Conservation (phyloP, 805 yeast species). For the Candida hispaniensis region DNA sequence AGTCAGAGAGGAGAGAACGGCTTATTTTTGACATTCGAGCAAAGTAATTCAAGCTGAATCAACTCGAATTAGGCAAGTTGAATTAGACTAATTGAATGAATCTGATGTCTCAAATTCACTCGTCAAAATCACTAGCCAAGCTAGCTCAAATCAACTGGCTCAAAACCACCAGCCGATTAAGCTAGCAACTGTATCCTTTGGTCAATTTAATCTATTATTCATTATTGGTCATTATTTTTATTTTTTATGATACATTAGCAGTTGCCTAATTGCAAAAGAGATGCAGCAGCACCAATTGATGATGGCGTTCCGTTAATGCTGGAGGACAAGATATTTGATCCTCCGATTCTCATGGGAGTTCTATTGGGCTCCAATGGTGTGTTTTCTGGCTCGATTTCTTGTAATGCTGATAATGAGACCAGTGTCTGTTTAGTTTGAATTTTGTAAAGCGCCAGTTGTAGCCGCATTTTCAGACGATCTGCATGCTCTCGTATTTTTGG, state of each 20-base stretch:
- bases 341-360: slow-evolving; percentile 11
- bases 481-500: slow-evolving; percentile 13
- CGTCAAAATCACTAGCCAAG: no score
- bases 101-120: no score
- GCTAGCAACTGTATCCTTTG: no score
- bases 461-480: slow-evolving; percentile 14
- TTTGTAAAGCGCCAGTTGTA: slow-evolving; percentile 14
- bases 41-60: not conserved
- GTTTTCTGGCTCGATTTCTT: not conserved
- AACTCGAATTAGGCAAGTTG: no score
- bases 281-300: slow-evolving; percentile 12
- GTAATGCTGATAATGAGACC: slow-evolving; percentile 7
- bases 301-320: slow-evolving; percentile 15
- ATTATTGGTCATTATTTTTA: no score
- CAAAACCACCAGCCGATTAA: no score
- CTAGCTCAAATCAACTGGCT: no score
- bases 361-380: slow-evolving; percentile 1
- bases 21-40: slow-evolving; percentile 22
- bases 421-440: slow-evolving; percentile 13
- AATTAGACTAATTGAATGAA: no score
- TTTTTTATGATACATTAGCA: no score
- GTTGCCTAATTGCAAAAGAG: slow-evolving; percentile 7
- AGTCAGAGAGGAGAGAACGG: slow-evolving; percentile 24
- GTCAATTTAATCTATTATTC: no score
- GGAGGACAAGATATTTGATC: slow-evolving; percentile 5